Evolutionary conservation across 495 filamentous ascomycete species (phyloP).

Genomic region (Penicillium argentinense): DNA sequence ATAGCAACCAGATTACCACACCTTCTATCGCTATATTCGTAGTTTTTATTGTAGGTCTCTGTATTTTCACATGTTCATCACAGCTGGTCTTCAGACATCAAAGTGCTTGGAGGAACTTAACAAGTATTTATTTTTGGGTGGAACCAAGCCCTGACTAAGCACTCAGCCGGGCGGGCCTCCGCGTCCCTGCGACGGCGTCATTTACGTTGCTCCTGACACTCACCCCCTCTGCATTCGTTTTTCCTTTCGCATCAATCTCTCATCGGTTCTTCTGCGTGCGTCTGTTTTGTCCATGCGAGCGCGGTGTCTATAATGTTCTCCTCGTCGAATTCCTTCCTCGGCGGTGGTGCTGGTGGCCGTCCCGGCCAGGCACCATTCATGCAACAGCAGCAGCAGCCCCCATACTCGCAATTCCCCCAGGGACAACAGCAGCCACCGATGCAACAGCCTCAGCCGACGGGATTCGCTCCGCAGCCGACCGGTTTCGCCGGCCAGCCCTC

Average conservation of each 20-base stretch:
- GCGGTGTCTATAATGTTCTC: constrained; percentile 70
- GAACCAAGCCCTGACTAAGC: constrained; percentile 22
- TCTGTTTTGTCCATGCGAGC: constrained; percentile 31
- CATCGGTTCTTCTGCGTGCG: constrained; percentile 15
- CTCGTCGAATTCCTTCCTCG: constrained; percentile 79
- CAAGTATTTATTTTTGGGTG: constrained; percentile 1
- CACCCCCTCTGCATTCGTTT: constrained; percentile 20
- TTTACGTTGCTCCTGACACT: constrained; percentile 31
- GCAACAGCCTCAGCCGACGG: constrained; percentile 58
- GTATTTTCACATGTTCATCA: neutral
- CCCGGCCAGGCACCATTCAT: constrained; percentile 61
- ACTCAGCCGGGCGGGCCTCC: constrained; percentile 21
- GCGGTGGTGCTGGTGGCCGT: constrained; percentile 70
- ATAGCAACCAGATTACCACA: too few species aligned
- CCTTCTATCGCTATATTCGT: too few species aligned
- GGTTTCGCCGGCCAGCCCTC: constrained; percentile 46
- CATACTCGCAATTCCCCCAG: constrained; percentile 46
- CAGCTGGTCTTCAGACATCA: too few species aligned
- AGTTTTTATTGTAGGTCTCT: neutral
- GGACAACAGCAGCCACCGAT: constrained; percentile 46
- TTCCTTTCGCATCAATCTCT: constrained; percentile 21
- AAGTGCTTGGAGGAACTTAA: too few species aligned
- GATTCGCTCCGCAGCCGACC: constrained; percentile 53
- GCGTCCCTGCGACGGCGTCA: constrained; percentile 31
- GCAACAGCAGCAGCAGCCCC: constrained; percentile 47